phyloP scores from a whole-genome alignment of 2,329 filamentous ascomycete species.

The Fusarium buxicola region DNA sequence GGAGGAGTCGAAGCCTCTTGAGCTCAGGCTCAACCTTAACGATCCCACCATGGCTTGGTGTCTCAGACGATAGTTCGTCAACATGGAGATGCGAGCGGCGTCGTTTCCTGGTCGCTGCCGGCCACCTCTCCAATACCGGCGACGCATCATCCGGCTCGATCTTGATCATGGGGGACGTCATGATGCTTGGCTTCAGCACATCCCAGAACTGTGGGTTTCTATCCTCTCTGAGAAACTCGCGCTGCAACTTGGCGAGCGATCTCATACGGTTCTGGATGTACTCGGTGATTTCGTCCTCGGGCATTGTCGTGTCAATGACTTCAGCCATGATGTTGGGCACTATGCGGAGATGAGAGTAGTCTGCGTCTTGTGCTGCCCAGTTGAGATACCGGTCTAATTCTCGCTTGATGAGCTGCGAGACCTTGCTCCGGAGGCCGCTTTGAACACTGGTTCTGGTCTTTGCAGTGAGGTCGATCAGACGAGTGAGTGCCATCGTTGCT shows the following conservation, averaged over 20 bases:
- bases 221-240: constrained; percentile 50
- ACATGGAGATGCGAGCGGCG: not conserved
- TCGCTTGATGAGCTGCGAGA: constrained; percentile 50
- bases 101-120: constrained; percentile 8
- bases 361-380: constrained; percentile 58
- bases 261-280: constrained; percentile 53
- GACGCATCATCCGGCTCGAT: constrained; percentile 30
- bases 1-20: constrained; percentile 22
- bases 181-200: constrained; percentile 38
- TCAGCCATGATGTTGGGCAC: constrained; percentile 56
- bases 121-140: constrained; percentile 16
- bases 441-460: constrained; percentile 51
- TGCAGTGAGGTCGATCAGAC: constrained; percentile 55
- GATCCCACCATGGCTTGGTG: not conserved
- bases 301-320: constrained; percentile 48
- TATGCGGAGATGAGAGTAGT: constrained; percentile 49
- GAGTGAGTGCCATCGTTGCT: constrained; percentile 55
- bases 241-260: constrained; percentile 51
- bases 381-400: constrained; percentile 51
- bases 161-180: constrained; percentile 36
- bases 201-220: constrained; percentile 49
- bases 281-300: constrained; percentile 49
- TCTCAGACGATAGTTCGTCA: constrained; percentile 27
- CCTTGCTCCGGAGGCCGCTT: constrained; percentile 49
- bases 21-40: constrained; percentile 27